phyloP scores from a whole-genome alignment of 257 asterid genomes.

The Lithospermum erythrorhizon region DNA sequence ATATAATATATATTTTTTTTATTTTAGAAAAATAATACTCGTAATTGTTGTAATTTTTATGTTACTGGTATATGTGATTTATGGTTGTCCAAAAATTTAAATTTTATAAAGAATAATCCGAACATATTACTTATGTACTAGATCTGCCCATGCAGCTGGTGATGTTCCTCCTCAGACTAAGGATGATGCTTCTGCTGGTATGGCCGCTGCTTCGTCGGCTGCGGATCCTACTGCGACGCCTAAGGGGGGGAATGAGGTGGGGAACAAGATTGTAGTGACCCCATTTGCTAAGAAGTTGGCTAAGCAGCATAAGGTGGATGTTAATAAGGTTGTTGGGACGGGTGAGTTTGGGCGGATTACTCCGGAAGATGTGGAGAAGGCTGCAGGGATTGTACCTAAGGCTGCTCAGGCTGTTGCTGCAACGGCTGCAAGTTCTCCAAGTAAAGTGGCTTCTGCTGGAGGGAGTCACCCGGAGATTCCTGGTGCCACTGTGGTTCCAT shows the following conservation, averaged over 20 bases:
- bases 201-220: no score
- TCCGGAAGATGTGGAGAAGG: constrained; percentile 89
- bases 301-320: constrained; percentile 69
- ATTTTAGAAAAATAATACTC: no score
- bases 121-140: no score
- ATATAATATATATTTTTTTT: no score
- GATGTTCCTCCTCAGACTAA: constrained; percentile 8
- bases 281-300: constrained; percentile 96
- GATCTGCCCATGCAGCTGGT: background rate
- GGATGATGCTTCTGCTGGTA: constrained; percentile 3
- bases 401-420: constrained; percentile 13
- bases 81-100: no score
- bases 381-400: constrained; percentile 13
- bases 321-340: constrained; percentile 60
- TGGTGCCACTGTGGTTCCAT: constrained; percentile 38
- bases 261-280: constrained; percentile 83
- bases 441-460: constrained; percentile 16
- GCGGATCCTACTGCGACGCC: constrained; percentile 28
- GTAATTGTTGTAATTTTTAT: no score
- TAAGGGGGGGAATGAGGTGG: constrained; percentile 40
- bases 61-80: no score
- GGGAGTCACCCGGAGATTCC: constrained; percentile 7
- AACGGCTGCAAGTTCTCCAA: constrained; percentile 17
- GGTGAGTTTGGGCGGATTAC: constrained; percentile 94
- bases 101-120: no score